Evolutionary conservation across 2,329 filamentous ascomycete genomes (phyloP), one percentile per base, ranked within the genome.

Genomic region (Pyricularia grisea): DNA sequence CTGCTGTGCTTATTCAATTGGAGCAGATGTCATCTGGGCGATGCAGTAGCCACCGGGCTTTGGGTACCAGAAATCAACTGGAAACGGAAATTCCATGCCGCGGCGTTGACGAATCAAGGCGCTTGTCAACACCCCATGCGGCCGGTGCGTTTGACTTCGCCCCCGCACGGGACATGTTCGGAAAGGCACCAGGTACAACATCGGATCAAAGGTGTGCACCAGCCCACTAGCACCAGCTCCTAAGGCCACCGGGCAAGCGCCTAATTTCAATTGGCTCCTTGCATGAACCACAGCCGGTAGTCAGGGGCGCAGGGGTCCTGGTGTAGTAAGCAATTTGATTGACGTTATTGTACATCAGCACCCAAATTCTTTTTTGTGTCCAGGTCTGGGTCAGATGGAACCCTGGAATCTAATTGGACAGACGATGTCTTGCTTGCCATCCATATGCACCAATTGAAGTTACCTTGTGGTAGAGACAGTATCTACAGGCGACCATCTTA

Each of bases 11-110:
- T 50, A 50, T 50, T 50, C 31, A 27, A 66, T 66, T 42, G 31
- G 65, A 36, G 65, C 17, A 66, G 28, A 17, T 66, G 65, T 42
- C 65, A 66, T 66, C 65, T 42, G 65, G 65, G 64, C 63, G 11
- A n/a, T 20, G 36, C 36, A 50, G 14, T 50, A 50, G 36, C 36
- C 12, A 50, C 7, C 10, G 17, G 42, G 42, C 17, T 4, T 50
- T 20, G 42, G 42, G 42, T 50, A 20, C 42, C 42, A 50, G 42
- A 50, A 20, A 50, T 50, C 42, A 50, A 20, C 17, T 50, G 42
- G 42, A 50, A 50, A 50, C 42, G 17, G 17, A 20, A 50, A 5
- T 50, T 17, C 17, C 42, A 50, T 50, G 42, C 42, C 17, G 17
- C 42, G 42, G 33, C 42, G 17, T 50, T 6, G 20, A 50, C 42